Conservation (phyloP, 441 rosid genomes). For the Biscutella laevigata region DNA sequence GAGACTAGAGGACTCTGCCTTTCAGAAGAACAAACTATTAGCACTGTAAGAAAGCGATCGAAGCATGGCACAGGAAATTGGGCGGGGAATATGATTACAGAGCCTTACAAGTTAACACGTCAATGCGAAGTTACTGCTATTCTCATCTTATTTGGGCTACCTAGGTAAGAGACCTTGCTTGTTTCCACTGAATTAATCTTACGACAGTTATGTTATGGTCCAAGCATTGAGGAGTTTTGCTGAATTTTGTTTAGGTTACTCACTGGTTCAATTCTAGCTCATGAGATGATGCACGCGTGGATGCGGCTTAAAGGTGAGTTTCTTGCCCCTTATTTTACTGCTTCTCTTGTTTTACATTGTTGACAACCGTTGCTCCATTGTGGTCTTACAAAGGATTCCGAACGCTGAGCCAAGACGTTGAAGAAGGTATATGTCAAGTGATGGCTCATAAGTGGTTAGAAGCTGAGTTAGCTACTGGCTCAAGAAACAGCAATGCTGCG, state of each 20-base stretch:
- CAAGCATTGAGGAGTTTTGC: neutral
- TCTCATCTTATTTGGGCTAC: constrained; percentile 68
- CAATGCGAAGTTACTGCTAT: constrained; percentile 71
- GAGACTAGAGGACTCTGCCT: constrained; percentile 83
- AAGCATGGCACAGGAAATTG: constrained; percentile 39
- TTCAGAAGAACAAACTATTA: constrained; percentile 69
- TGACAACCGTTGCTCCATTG: constrained; percentile 5
- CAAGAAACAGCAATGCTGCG: constrained; percentile 24
- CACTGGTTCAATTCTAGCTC: constrained; percentile 71
- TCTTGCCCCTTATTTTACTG: neutral
- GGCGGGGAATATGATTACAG: constrained; percentile 41
- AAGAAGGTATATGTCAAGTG: constrained; percentile 85
- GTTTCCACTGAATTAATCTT: neutral
- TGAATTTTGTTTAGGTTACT: constrained; percentile 38
- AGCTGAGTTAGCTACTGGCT: constrained; percentile 32
- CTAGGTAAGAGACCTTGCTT: constrained; percentile 35
- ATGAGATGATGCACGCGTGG: constrained; percentile 87
- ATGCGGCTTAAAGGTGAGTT: constrained; percentile 52
- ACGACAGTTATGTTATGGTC: neutral
- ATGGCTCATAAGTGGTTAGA: constrained; percentile 74
- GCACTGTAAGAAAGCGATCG: constrained; percentile 53
- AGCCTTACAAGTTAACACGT: constrained; percentile 52
- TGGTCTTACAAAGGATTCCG: constrained; percentile 42
- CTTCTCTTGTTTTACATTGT: neutral
- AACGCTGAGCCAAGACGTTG: constrained; percentile 65